Evolutionary conservation across 2,329 filamentous ascomycete genomes (phyloP).

Genomic region (Alternaria metachromatica): DNA sequence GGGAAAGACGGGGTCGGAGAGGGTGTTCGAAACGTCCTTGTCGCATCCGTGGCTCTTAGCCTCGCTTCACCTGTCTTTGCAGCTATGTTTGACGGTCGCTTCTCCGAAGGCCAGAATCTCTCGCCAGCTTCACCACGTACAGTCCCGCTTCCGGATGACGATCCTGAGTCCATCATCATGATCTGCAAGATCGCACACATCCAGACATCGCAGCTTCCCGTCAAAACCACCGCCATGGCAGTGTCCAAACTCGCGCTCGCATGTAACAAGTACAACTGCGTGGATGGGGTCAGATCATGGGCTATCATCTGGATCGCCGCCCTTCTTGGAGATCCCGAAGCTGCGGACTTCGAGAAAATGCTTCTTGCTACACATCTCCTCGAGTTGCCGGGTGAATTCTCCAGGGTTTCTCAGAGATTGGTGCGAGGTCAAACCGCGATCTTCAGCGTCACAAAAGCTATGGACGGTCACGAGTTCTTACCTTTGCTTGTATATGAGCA

Average conservation of each 20-base stretch:
- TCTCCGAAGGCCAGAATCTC: too few relatives aligned
- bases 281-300: conserved; percentile 17
- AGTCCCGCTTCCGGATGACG: conserved; percentile 18
- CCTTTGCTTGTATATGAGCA: neutral
- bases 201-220: conserved; percentile 14
- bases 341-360: conserved; percentile 1
- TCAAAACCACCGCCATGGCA: conserved; percentile 7
- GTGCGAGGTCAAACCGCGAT: neutral
- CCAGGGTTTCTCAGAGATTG: neutral
- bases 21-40: too few relatives aligned
- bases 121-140: neutral
- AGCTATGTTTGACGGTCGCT: too few relatives aligned
- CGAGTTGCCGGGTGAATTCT: conserved; percentile 13
- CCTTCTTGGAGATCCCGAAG: neutral
- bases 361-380: conserved; percentile 12
- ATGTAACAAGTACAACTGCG: conserved; percentile 36
- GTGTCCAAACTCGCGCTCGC: conserved; percentile 28
- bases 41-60: too few relatives aligned
- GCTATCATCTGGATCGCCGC: conserved; percentile 9
- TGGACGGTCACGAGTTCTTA: neutral
- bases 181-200: conserved; percentile 3
- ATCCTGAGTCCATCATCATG: conserved; percentile 3
- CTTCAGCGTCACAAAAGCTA: neutral
- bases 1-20: too few relatives aligned
- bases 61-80: too few relatives aligned